A percentile compares a stretch with the other conserved stretches of the same genome.
Evolutionary conservation across 1,284 basidiomycete genomes (phyloP).

Genomic region (Sporisorium sorghi): DNA sequence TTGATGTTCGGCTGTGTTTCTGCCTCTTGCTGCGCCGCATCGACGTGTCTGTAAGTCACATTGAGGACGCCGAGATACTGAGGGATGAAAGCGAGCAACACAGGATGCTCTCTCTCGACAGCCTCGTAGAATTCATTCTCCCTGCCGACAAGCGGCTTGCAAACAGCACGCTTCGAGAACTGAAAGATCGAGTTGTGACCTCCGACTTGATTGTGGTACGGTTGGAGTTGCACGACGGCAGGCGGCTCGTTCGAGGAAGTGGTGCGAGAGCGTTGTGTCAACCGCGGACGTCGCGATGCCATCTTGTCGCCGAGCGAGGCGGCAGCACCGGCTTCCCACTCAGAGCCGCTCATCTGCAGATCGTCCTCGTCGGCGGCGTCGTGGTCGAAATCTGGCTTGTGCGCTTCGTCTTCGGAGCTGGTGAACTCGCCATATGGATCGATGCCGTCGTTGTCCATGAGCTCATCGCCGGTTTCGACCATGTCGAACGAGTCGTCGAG

Average conservation of each 20-base stretch:
- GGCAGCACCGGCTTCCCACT: constrained; percentile 33
- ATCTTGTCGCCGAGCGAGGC: neutral
- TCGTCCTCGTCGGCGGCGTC: constrained; percentile 44
- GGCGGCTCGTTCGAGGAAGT: constrained; percentile 33
- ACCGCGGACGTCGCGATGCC: constrained; percentile 8
- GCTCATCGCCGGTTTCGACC: constrained; percentile 15
- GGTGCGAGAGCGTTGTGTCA: constrained; percentile 12
- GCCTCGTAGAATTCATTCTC: constrained; percentile 99
- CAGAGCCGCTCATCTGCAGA: constrained; percentile 47
- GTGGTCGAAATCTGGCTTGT: constrained; percentile 16
- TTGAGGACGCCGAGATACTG: constrained; percentile 98
- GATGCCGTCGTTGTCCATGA: constrained; percentile 17
- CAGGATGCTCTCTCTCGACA: constrained; percentile 90
- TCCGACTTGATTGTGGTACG: constrained; percentile 97
- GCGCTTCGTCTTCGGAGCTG: constrained; percentile 34
- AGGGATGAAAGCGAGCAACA: constrained; percentile 90
- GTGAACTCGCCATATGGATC: constrained; percentile 22
- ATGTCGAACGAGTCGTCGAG: constrained; percentile 33
- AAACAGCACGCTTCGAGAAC: constrained; percentile 96
- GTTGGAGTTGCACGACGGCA: constrained; percentile 82
- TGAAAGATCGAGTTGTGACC: constrained; percentile 98
- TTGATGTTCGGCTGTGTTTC: neutral
- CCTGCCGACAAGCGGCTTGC: constrained; percentile 96
- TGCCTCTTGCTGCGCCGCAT: constrained; percentile 18
- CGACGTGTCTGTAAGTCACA: constrained; percentile 79